Evolutionary conservation across 2,329 filamentous ascomycete species (phyloP).

Genomic region (Diaporthe sp.): DNA sequence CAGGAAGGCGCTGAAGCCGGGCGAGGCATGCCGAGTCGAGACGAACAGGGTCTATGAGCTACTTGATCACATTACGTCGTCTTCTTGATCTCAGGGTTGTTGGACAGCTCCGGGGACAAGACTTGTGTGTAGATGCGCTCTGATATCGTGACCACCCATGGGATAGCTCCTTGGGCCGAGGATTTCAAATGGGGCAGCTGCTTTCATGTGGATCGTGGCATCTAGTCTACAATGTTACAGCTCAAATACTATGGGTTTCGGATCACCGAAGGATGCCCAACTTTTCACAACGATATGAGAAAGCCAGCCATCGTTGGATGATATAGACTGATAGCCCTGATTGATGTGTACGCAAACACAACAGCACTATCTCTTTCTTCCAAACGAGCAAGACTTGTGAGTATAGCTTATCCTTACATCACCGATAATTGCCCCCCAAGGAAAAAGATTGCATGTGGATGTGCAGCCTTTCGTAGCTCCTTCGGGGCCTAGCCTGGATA

Average conservation of each 20-base stretch:
- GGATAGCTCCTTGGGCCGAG: too few relatives aligned
- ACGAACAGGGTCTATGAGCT: constrained; percentile 40
- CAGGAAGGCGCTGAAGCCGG: constrained; percentile 27
- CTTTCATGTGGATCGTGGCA: background rate
- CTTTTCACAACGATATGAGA: background rate
- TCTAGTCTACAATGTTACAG: background rate
- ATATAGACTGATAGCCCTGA: background rate
- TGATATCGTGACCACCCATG: background rate
- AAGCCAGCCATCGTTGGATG: background rate
- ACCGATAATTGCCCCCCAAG: background rate
- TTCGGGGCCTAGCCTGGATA: background rate
- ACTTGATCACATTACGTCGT: constrained; percentile 40
- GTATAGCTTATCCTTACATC: background rate
- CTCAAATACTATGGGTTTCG: background rate
- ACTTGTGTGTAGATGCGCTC: background rate
- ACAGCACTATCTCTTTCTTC: background rate
- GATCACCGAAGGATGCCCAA: background rate
- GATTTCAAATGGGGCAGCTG: background rate
- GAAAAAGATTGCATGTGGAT: background rate
- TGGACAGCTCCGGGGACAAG: background rate
- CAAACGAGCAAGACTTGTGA: too few relatives aligned
- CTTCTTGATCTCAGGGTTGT: background rate
- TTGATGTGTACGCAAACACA: background rate
- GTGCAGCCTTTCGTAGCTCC: background rate
- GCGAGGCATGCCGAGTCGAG: constrained; percentile 41